Conservation (phyloP, 139 green algal species). For the Chlorella vulgaris region DNA sequence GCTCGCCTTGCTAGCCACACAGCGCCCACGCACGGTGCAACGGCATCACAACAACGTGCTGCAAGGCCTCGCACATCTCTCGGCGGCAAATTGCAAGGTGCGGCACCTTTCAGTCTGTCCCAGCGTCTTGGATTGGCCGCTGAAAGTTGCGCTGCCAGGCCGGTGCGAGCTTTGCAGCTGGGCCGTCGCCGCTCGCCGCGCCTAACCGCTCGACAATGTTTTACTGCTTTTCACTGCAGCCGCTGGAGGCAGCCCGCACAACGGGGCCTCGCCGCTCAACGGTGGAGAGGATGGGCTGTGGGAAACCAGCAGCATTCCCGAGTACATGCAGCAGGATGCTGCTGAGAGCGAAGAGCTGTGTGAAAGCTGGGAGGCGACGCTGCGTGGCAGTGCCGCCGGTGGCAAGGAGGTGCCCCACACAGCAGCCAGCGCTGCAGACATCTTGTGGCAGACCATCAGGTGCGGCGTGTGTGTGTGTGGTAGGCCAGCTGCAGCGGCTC, state of each 20-base stretch:
- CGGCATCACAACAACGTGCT: too few relatives aligned
- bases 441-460: conserved; percentile 15
- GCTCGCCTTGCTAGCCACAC: too few relatives aligned
- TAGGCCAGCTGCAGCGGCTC: too few relatives aligned
- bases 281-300: neutral
- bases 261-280: neutral
- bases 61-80: too few relatives aligned
- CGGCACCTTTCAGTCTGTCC: too few relatives aligned
- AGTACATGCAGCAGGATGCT: conserved; percentile 21
- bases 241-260: neutral
- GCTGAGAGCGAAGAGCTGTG: neutral
- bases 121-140: too few relatives aligned
- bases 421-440: neutral
- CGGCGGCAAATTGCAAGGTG: too few relatives aligned
- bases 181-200: too few relatives aligned
- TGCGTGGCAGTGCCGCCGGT: conserved; percentile 1
- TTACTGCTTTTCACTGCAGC: too few relatives aligned
- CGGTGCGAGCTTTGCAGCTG: neutral
- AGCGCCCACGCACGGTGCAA: too few relatives aligned
- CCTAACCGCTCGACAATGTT: too few relatives aligned
- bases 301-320: conserved; percentile 4
- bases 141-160: too few relatives aligned
- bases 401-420: neutral
- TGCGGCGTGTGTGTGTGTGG: neutral
- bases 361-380: conserved; percentile 20